Base-by-base conservation (phyloP, 1,284 basidiomycete genomes). In the Boletus nobilissimus region DNA sequence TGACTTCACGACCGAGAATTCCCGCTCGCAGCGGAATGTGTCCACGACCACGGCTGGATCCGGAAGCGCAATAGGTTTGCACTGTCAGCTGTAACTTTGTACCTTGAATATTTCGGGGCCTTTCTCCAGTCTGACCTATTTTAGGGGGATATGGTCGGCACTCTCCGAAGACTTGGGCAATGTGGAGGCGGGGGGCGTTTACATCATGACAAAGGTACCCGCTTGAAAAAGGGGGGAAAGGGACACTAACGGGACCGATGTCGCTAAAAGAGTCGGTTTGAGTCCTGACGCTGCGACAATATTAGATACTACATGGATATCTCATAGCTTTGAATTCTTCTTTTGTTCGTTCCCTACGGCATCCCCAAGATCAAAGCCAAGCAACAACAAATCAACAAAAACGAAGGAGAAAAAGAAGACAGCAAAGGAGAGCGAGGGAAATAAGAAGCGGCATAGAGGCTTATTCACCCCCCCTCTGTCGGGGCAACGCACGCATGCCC, bases 401-500 rank as follows among this genome's bases (percentile, higher is more conserved):
- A 32, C 29, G n/a, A 57, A 32, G 16, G 29, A 32, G 29, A 54
- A 26, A 7, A 9, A 34, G 26, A 72, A 36, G 29, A 16, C 16
- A 57, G 32, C 14, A 34, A 40, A 57, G 7, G 24, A 43, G 39
- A 54, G 7, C 26, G 9, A 36, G 36, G 57, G 19, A 67, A 29
- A 62, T 6, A 6, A 29, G 14, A n/a, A 54, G 36, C 26, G 18
- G 16, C 24, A 5, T 22, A 36, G 10, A 32, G 34, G n/a, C n/a
- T 3, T 16, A 48, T 34, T 82, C 76, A 79, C 34, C 5, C 60
- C 6, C 9, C 66, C n/a, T 39, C 51, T 14, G 43, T 11, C 38
- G 38, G 9, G 18, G 40, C 73, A 2, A 10, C 38, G 65, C 81
- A 82, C 6, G 62, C 19, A 38, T 82, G 81, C 1, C 40, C 43